phyloP scores from a whole-genome alignment of 805 yeast genomes.

The Candida awuae region DNA sequence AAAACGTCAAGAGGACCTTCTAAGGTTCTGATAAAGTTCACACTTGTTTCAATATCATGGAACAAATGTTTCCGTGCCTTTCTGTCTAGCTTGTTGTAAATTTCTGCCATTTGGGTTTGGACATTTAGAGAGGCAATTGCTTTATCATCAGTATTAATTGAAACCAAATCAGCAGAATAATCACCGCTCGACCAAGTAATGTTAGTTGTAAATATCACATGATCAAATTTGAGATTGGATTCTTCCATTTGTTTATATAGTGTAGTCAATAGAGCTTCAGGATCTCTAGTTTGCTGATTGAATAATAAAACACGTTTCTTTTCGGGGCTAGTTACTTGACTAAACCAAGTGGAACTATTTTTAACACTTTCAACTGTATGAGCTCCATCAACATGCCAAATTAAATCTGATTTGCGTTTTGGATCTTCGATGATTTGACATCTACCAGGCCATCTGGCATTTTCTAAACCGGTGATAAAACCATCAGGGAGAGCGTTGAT shows the following conservation, averaged over 20 bases:
- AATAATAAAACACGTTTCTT: conserved; percentile 53
- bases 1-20: conserved; percentile 58
- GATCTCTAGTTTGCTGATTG: conserved; percentile 93
- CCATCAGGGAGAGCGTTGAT: conserved; percentile 36
- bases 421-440: conserved; percentile 58
- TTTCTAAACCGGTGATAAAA: conserved; percentile 51
- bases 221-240: conserved; percentile 47
- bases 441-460: conserved; percentile 90
- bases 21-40: conserved; percentile 42
- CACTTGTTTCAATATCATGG: conserved; percentile 70
- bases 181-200: conserved; percentile 81
- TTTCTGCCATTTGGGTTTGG: conserved; percentile 64
- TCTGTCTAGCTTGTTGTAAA: conserved; percentile 55
- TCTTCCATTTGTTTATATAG: conserved; percentile 38
- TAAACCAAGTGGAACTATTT: conserved; percentile 81
- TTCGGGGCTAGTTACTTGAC: conserved; percentile 24
- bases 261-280: conserved; percentile 49
- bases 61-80: conserved; percentile 40
- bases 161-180: conserved; percentile 75
- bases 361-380: conserved; percentile 84
- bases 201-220: conserved; percentile 82
- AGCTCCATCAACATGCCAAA: conserved; percentile 94
- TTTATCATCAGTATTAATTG: conserved; percentile 74
- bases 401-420: conserved; percentile 35
- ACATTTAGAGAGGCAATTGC: conserved; percentile 73